These are phyloP conservation scores for Cryphonectria naterciae DNA, from an alignment of 2,329 filamentous ascomycete species.

Conservation along the genomic window DNA sequence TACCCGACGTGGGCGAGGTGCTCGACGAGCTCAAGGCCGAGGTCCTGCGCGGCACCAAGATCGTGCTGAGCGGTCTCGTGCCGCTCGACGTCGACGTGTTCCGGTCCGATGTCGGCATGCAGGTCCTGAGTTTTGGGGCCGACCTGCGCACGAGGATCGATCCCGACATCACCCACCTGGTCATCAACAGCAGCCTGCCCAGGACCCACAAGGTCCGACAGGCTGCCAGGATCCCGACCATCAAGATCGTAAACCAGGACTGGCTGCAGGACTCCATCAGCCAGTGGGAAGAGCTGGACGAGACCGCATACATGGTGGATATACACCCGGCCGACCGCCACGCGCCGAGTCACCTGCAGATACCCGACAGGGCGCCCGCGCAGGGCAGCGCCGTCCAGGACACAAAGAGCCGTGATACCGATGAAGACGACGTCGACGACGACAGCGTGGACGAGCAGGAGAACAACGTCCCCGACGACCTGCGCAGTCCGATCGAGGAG, in stretches of 20 bases:
- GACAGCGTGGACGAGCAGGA: slow-evolving; percentile 43
- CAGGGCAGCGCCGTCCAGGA: slow-evolving; percentile 38
- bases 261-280: slow-evolving; percentile 88
- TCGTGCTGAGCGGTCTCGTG: slow-evolving; percentile 91
- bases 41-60: slow-evolving; percentile 73
- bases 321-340: slow-evolving; percentile 70
- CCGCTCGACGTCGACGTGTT: slow-evolving; percentile 80
- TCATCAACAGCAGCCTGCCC: slow-evolving; percentile 70
- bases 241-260: slow-evolving; percentile 89
- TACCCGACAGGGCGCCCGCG: slow-evolving; percentile 33
- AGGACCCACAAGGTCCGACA: slow-evolving; percentile 90
- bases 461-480: slow-evolving; percentile 7
- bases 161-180: slow-evolving; percentile 71
- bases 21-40: slow-evolving; percentile 79
- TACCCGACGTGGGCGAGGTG: slow-evolving; percentile 86
- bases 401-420: slow-evolving; percentile 43
- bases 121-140: slow-evolving; percentile 86
- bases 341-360: slow-evolving; percentile 10
- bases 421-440: slow-evolving; percentile 49
- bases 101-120: slow-evolving; percentile 83
- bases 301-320: slow-evolving; percentile 77
- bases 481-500: slow-evolving; percentile 60
- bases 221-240: slow-evolving; percentile 75
- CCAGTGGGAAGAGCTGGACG: slow-evolving; percentile 80
- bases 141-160: slow-evolving; percentile 60